Conservation (phyloP, 108 stramenopile genomes). For the Cyclotella choctawhatcheeana region DNA sequence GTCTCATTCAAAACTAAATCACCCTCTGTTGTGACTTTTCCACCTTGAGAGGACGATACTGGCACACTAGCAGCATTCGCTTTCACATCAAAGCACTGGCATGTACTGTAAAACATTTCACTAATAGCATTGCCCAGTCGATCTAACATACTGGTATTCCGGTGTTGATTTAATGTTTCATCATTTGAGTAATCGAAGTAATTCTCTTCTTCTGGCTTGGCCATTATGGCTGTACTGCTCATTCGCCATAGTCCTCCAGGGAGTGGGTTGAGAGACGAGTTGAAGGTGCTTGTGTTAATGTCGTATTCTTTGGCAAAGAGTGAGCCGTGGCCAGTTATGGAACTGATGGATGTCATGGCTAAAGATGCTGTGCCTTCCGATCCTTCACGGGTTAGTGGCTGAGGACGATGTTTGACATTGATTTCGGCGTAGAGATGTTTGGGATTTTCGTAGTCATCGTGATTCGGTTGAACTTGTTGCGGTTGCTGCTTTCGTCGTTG, state of each 20-base stretch:
- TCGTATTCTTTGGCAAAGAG: conserved; percentile 13
- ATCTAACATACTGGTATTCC: conserved; percentile 1
- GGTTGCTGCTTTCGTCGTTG: neutral
- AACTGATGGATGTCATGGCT: conserved; percentile 20
- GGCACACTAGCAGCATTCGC: neutral
- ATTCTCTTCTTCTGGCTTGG: conserved; percentile 1
- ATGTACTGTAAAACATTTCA: conserved; percentile 13
- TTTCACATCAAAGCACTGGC: conserved; percentile 19
- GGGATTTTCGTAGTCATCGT: neutral
- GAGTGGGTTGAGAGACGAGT: neutral
- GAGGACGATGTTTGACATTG: neutral
- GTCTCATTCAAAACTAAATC: conserved; percentile 3
- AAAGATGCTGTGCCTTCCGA: conserved; percentile 10
- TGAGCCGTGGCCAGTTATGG: conserved; percentile 7
- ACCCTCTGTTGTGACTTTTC: neutral
- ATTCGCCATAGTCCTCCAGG: conserved; percentile 16
- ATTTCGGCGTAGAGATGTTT: conserved; percentile 23
- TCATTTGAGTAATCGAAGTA: conserved; percentile 16
- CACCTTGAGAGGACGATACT: neutral
- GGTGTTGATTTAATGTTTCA: neutral
- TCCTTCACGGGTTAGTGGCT: conserved; percentile 6
- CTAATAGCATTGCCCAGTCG: neutral
- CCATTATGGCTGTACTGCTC: neutral
- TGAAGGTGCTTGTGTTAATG: too few species aligned
- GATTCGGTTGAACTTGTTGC: neutral